Conservation (phyloP, 345 rosid species). For the Bretschneidera sinensis region DNA sequence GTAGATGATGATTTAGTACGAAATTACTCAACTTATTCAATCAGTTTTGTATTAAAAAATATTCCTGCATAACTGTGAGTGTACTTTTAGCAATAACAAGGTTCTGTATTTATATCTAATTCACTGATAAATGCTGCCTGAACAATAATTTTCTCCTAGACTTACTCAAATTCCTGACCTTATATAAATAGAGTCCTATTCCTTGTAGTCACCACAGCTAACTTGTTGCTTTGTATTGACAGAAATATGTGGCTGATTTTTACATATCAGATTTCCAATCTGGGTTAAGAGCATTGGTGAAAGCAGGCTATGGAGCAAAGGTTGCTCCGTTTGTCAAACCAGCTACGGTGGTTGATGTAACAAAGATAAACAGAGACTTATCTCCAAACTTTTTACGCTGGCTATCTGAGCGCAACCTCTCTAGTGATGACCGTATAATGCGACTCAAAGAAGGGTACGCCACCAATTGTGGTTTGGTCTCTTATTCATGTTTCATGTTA, state of each 20-base stretch:
- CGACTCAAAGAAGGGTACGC: slow-evolving; percentile 88
- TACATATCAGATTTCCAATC: slow-evolving; percentile 92
- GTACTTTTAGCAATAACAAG: too few relatives aligned
- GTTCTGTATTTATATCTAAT: too few relatives aligned
- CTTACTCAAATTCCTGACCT: neutral
- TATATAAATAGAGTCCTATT: too few relatives aligned
- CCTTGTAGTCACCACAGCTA: too few relatives aligned
- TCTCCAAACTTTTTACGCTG: slow-evolving; percentile 77
- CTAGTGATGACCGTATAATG: slow-evolving; percentile 64
- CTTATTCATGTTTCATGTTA: neutral
- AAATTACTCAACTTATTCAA: too few relatives aligned
- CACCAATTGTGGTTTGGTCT: neutral
- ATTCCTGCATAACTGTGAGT: too few relatives aligned
- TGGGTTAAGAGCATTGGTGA: slow-evolving; percentile 84
- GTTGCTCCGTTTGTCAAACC: slow-evolving; percentile 78
- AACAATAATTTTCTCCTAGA: neutral
- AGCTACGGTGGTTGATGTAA: slow-evolving; percentile 60
- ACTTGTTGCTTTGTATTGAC: slow-evolving; percentile 23
- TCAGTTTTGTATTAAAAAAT: too few relatives aligned
- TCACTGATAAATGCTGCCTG: neutral
- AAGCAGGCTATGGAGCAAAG: slow-evolving; percentile 89
- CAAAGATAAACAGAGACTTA: slow-evolving; percentile 48
- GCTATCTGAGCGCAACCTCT: slow-evolving; percentile 71
- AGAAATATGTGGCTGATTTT: slow-evolving; percentile 85
- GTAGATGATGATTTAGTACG: too few relatives aligned